Base-by-base conservation (phyloP, 345 rosid genomes). In the Rhizophora apiculata region DNA sequence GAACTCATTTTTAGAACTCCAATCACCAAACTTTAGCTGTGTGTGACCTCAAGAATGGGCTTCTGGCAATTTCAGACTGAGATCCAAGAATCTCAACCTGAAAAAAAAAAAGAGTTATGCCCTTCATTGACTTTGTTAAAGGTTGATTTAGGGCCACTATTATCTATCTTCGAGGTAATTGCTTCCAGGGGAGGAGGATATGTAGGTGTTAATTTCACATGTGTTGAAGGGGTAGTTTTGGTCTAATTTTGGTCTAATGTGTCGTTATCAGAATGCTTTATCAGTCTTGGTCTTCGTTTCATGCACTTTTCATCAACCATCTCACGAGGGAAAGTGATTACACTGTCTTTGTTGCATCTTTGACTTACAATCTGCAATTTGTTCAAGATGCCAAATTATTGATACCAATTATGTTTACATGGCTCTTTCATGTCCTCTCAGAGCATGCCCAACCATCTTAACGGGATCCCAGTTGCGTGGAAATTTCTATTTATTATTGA, bases 1-100 rank as follows among this genome's bases (percentile, higher is more conserved):
- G 60, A 64, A 60, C 54, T 49, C 34, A 6, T 46, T 68, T 26
- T 56, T 59, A 63, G 13, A 49, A 62, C 34, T 67, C 59, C 21
- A 29, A 48, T 59, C 8, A 24, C 29, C 7, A 24, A 32, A 20
- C 13, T 31, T 48, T 29, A 62, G 20, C 22, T 22, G 31, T 53
- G 48, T 5, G 65, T 19, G 48, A n/a, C 31, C 32, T 24, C 11
- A 54, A 21, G 13, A 8, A 36, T n/a, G 36, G 11, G 27, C 22
- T 43, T 19, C 48, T 10, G 48, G 48, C 16, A 11, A 39, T 9
- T 39, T 39, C 48, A 39, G 16, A 11, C 4, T 39, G 48, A 2
- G 11, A 39, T 2, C 48, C 48, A 39, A 39, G 48, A 39, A 39
- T 39, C 48, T 39, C 16, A 39, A 39, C 16, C 16, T 39, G 0